Conservation (phyloP, 2,329 filamentous ascomycete genomes). For the Penicillium brevicompactum region DNA sequence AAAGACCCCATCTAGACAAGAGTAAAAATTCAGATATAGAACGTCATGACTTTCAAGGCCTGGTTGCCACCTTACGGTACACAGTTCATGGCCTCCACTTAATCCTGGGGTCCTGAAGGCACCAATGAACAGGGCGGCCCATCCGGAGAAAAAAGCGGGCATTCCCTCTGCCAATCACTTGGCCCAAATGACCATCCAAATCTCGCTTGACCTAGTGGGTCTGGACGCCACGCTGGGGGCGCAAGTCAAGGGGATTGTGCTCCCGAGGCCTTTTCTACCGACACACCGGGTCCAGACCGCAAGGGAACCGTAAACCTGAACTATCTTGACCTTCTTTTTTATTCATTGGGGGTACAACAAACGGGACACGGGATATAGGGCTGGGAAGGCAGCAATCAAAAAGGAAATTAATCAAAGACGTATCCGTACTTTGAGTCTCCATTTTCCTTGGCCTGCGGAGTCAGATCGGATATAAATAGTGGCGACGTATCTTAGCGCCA, state of each 20-base stretch:
- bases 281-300: neutral
- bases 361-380: neutral
- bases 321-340: neutral
- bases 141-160: conserved; percentile 30
- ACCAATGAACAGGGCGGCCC: conserved; percentile 21
- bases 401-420: conserved; percentile 15
- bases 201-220: conserved; percentile 28
- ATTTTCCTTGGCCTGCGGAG: conserved; percentile 17
- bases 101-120: conserved; percentile 23
- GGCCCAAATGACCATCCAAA: conserved; percentile 18
- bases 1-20: neutral
- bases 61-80: conserved; percentile 20
- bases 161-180: conserved; percentile 17
- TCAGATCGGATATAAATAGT: conserved; percentile 28
- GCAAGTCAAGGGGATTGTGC: conserved; percentile 20
- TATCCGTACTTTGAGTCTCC: conserved; percentile 1
- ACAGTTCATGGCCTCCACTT: conserved; percentile 3
- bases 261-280: neutral
- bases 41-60: conserved; percentile 22
- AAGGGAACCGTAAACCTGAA: neutral
- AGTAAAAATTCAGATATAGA: conserved; percentile 5
- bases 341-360: neutral
- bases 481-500: conserved; percentile 17
- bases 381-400: neutral
- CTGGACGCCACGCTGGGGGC: conserved; percentile 25